phyloP scores from a whole-genome alignment of 2,329 filamentous ascomycete species.

The Ascochyta koolunga region DNA sequence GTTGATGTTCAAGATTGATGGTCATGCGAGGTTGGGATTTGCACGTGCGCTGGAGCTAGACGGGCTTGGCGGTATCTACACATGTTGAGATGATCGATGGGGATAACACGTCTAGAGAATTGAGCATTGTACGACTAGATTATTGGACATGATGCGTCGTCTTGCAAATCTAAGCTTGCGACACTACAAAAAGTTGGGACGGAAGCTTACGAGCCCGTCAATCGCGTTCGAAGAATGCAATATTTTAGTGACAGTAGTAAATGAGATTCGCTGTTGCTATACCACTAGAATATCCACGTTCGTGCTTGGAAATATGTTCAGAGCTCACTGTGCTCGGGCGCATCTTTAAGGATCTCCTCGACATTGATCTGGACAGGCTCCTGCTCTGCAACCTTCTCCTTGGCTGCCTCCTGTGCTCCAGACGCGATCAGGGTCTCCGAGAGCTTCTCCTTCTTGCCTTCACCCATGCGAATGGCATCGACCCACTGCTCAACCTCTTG shows the following conservation, averaged over 20 bases:
- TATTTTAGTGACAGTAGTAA: background rate
- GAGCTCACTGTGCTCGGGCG: conserved; percentile 35
- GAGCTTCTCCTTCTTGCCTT: conserved; percentile 77
- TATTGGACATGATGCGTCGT: too few species aligned
- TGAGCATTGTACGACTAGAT: too few species aligned
- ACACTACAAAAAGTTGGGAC: too few species aligned
- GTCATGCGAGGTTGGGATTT: conserved; percentile 10
- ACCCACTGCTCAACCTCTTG: conserved; percentile 81
- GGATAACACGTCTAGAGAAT: background rate
- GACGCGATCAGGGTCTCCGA: conserved; percentile 55
- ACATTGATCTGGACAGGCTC: conserved; percentile 42
- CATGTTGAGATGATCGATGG: background rate
- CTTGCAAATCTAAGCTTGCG: too few species aligned
- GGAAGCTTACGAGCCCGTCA: too few species aligned
- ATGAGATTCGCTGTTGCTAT: background rate
- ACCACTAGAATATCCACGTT: background rate
- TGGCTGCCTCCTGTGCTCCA: conserved; percentile 25
- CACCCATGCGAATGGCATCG: conserved; percentile 87
- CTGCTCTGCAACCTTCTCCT: conserved; percentile 32
- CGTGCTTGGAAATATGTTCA: conserved; percentile 3
- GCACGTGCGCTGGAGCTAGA: conserved; percentile 17
- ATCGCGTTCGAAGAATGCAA: background rate
- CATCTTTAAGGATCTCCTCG: conserved; percentile 34
- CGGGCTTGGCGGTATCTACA: conserved; percentile 11
- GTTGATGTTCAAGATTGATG: conserved; percentile 1